These are phyloP conservation scores for Moricandia arvensis DNA, from an alignment of 345 rosid genomes.

Conservation along the genomic window DNA sequence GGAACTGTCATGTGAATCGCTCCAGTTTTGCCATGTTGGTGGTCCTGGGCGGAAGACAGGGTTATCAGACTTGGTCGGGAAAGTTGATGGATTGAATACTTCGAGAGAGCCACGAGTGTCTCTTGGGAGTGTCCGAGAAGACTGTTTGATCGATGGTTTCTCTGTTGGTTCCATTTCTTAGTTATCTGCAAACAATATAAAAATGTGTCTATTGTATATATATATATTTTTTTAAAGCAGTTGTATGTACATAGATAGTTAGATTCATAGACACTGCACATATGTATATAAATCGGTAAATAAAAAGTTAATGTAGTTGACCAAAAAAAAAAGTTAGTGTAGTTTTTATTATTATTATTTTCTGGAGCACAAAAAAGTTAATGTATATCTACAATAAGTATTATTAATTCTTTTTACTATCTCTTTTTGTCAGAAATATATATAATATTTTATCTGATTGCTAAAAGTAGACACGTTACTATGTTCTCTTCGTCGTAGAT, in stretches of 20 bases:
- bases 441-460: neutral
- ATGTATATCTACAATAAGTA: neutral
- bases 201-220: neutral
- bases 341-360: no score
- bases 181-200: neutral
- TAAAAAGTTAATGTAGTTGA: no score
- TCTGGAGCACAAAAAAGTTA: no score
- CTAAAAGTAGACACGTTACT: conserved; percentile 2
- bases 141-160: conserved; percentile 43
- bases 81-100: conserved; percentile 69
- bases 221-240: no score
- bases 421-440: neutral
- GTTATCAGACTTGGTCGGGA: conserved; percentile 50
- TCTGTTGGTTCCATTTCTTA: conserved; percentile 51
- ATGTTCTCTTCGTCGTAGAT: conserved; percentile 14
- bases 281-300: conserved; percentile 14
- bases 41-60: conserved; percentile 48
- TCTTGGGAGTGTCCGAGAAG: conserved; percentile 50
- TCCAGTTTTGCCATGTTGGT: conserved; percentile 53
- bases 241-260: neutral
- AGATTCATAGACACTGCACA: conserved; percentile 18
- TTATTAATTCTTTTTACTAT: neutral
- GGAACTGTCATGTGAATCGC: conserved; percentile 38
- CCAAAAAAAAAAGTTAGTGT: no score
- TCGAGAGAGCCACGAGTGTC: conserved; percentile 86